phyloP scores from a whole-genome alignment of 2,329 filamentous ascomycete genomes.

The Pyrenophora tritici-repentis region DNA sequence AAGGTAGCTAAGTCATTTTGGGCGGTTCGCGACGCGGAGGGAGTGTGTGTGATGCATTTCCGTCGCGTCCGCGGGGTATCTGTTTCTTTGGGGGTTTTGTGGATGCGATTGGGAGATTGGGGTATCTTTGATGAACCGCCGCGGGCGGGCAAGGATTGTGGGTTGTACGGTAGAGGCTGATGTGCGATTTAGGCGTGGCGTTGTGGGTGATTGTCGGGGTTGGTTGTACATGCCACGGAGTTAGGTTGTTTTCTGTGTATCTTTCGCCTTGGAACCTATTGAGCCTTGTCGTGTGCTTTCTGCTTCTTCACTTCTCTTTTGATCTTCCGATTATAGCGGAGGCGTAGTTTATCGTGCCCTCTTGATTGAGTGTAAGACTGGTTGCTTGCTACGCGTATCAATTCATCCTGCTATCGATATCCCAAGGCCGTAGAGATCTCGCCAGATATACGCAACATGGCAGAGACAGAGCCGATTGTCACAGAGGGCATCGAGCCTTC shows the following conservation, averaged over 20 bases:
- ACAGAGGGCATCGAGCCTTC: slow-evolving; percentile 42
- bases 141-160: background rate
- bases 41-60: slow-evolving; percentile 18
- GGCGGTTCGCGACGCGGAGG: too few species aligned
- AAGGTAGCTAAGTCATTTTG: background rate
- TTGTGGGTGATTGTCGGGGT: slow-evolving; percentile 7
- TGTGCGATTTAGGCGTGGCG: background rate
- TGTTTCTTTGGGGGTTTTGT: background rate
- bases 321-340: background rate
- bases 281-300: too few species aligned
- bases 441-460: slow-evolving; percentile 15
- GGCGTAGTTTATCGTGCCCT: background rate
- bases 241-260: background rate
- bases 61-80: slow-evolving; percentile 23
- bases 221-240: slow-evolving; percentile 11
- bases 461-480: slow-evolving; percentile 32
- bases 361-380: slow-evolving; percentile 6
- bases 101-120: slow-evolving; percentile 8
- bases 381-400: background rate
- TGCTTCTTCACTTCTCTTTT: background rate
- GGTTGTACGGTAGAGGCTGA: background rate
- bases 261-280: background rate
- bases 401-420: background rate
- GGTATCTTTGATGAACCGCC: background rate
- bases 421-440: background rate